Evolutionary conservation across 495 filamentous ascomycete genomes (phyloP), one percentile per base, ranked within the genome.

Genomic region (Neurospora sp.): DNA sequence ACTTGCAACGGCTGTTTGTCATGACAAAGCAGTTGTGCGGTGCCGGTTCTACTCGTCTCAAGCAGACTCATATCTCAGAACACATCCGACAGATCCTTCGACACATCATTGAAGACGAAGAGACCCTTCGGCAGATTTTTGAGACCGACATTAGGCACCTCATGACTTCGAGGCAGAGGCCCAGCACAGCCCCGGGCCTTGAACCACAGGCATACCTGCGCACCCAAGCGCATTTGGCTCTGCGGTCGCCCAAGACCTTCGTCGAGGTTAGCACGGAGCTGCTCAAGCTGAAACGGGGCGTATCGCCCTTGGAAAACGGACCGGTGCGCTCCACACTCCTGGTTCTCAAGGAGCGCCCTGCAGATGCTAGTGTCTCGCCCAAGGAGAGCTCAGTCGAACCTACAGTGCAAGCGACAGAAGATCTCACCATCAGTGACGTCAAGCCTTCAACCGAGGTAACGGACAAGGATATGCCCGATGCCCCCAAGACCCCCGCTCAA

Each of bases 71-170:
- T 69, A 84, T 86, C 69, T 77, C 83, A 5, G 82, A 85, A 46
- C 80, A 84, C 76, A 90, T 98, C 72, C 91, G 98, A 88, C 83
- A 96, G 31, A 90, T 98, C 69, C 84, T 99, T 69, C 90, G 96
- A 31, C 96, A 99, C 78, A 91, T 98, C 18, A 88, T 98, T 46
- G 96, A 99, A 82, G 96, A 99, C 77, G 94, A 96, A 71, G 89
- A 93, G 69, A 95, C 91, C 0, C 86, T 98, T 44, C 93, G 92
- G 70, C 92, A 97, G 77, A 90, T 98, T 77, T 98, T 99, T 93
- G 87, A 91, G 71, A 91, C 91, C 44, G 96, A 98, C 77, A 97
- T 99, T 77, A 88, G 90, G 72, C 81, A 89, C 23, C 90, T 87
- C 78, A 91, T 97, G 73, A 66, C 54, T 66, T 35, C 54, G 14